Evolutionary conservation across 306 rosid genomes (phyloP), one percentile per base, ranked within the genome.

Genomic region (Casuarina cunninghamiana): DNA sequence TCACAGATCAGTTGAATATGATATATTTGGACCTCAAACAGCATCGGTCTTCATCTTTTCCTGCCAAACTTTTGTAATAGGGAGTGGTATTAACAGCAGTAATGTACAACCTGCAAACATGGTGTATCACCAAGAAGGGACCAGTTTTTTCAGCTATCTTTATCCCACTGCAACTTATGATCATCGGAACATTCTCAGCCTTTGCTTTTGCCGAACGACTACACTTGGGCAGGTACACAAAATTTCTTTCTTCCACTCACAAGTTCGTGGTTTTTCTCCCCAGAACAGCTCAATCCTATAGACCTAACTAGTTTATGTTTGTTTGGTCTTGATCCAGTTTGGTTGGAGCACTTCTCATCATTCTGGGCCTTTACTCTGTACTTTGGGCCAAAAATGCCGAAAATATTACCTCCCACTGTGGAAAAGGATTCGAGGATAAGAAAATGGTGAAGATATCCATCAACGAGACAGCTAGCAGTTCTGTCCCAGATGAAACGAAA

Each of bases 61-160:
- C 17, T 63, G 5, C 43, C 71, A 49, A 48, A n/a, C 49, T 67
- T 55, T 0, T 55, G 43, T 9, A 42, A 48, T 2, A 86, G 83
- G 89, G 87, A 75, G 45, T 80, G 19, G 83, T 80, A 46, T 37
- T 77, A 63, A 80, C 85, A 8, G 79, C 72, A 8, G 1, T 75
- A 16, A 79, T 73, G 38, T 83, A 83, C 77, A 70, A 53, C 76
- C 58, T 77, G 62, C 87, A 83, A 68, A 60, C 79, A 10, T 83
- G 89, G 87, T 80, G 83, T 74, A 83, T 86, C 49, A 74, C 81
- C 42, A 62, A 53, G 35, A 86, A 61, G 43, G 87, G 87, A 53
- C 87, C 89, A 13, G 81, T 80, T 70, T 86, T 72, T 80, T 49
- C 81, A 5, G 82, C 85, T 12, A 83, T 86, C 87, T 83, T 86